Evolutionary conservation across 768 basidiomycete genomes (phyloP).

Genomic region (Auricularia heimuer): DNA sequence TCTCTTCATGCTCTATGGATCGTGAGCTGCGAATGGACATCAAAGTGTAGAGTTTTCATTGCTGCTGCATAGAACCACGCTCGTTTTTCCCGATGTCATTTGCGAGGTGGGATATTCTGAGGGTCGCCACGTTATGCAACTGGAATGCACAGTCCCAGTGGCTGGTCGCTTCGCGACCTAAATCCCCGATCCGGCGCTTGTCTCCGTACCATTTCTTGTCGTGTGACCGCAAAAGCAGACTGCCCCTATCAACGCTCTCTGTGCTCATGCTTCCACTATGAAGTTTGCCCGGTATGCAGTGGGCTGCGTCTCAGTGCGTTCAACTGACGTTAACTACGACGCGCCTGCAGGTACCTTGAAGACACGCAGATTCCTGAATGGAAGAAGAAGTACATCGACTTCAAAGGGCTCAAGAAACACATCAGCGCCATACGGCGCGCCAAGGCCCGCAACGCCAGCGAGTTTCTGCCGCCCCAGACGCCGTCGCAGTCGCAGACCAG

Average conservation of each 20-base stretch:
- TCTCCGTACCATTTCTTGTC: neutral
- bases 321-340: neutral
- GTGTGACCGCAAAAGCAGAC: neutral
- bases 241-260: neutral
- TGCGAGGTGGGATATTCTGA: no score
- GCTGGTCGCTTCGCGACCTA: no score
- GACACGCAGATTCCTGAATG: slow-evolving; percentile 74
- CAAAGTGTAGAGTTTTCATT: neutral
- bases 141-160: no score
- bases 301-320: no score
- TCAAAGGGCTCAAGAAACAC: slow-evolving; percentile 57
- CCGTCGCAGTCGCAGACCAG: neutral
- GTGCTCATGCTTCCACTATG: slow-evolving; percentile 26
- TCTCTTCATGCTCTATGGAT: no score
- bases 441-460: slow-evolving; percentile 7
- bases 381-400: slow-evolving; percentile 66
- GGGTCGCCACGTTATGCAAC: no score
- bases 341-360: slow-evolving; percentile 44
- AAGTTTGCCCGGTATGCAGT: slow-evolving; percentile 44
- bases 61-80: neutral
- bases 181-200: no score
- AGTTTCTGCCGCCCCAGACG: neutral
- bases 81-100: no score
- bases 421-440: slow-evolving; percentile 45
- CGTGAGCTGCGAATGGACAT: no score